Conservation (phyloP, 2,329 filamentous ascomycete species). For the Purpureocillium lavendulum region DNA sequence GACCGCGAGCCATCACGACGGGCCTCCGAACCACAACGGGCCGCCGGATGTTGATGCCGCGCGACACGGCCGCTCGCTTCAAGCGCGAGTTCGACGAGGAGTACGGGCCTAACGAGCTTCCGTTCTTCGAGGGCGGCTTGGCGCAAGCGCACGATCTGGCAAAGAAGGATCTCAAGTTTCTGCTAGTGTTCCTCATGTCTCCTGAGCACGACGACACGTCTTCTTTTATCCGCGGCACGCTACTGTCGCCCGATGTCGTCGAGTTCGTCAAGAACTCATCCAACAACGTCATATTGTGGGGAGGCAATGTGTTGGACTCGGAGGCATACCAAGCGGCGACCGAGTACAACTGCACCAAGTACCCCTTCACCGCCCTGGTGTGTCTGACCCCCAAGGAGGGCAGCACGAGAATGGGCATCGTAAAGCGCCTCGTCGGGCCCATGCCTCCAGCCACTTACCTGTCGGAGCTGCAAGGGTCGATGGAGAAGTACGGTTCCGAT, state of each 20-base stretch:
- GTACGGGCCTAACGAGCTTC: constrained; percentile 64
- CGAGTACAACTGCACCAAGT: constrained; percentile 83
- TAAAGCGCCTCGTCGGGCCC: constrained; percentile 69
- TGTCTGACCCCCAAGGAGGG: constrained; percentile 81
- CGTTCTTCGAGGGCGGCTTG: constrained; percentile 82
- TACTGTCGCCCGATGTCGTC: constrained; percentile 67
- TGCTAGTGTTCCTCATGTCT: constrained; percentile 80
- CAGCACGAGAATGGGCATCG: constrained; percentile 81
- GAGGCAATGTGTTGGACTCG: constrained; percentile 83
- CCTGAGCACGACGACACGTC: constrained; percentile 92
- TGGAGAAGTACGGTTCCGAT: constrained; percentile 68
- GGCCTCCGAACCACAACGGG: constrained; percentile 55
- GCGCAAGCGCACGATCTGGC: constrained; percentile 85
- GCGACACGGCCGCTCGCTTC: constrained; percentile 82
- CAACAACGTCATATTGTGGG: constrained; percentile 84
- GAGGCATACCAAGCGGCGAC: constrained; percentile 91
- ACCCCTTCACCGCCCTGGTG: constrained; percentile 79
- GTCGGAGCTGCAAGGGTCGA: constrained; percentile 63
- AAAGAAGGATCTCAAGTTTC: constrained; percentile 84
- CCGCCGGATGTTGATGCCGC: constrained; percentile 69
- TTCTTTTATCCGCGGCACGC: constrained; percentile 71
- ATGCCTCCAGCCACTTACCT: constrained; percentile 64
- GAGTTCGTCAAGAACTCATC: constrained; percentile 64
- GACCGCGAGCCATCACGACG: constrained; percentile 43
- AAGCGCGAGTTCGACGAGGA: constrained; percentile 93